Conservation (phyloP, 768 basidiomycete genomes). For the Cyclocybe aegerita region DNA sequence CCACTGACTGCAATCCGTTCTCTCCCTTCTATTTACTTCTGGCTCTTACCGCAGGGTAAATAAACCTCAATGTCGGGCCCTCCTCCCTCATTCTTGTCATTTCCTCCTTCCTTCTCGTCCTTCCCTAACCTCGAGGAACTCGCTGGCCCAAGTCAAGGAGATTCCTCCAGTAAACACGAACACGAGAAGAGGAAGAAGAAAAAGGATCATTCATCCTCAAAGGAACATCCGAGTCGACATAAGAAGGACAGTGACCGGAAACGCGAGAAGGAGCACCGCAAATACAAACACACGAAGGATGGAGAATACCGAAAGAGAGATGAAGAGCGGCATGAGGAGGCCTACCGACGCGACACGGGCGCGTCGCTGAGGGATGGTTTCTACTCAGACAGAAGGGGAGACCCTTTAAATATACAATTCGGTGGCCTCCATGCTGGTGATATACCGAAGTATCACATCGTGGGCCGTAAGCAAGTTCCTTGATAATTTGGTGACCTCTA, state of each 20-base stretch:
- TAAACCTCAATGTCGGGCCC: conserved; percentile 32
- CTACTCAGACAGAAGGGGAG: conserved; percentile 69
- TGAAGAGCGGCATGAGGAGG: conserved; percentile 24
- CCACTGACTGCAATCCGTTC: not conserved
- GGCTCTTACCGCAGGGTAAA: conserved; percentile 1
- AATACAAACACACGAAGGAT: conserved; percentile 28
- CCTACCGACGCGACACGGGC: conserved; percentile 12
- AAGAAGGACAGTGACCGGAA: conserved; percentile 23
- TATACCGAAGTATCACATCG: conserved; percentile 63
- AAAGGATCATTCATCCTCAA: conserved; percentile 8
- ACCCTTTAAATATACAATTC: conserved; percentile 63
- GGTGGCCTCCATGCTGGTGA: conserved; percentile 63
- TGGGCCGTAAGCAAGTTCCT: conserved; percentile 48
- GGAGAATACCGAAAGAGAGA: not conserved
- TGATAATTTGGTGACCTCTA: conserved; percentile 35
- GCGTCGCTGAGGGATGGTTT: conserved; percentile 38
- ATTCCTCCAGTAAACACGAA: conserved; percentile 6
- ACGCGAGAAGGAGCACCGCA: conserved; percentile 20
- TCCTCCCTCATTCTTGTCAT: conserved; percentile 59
- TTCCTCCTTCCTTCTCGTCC: conserved; percentile 66
- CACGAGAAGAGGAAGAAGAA: conserved; percentile 21
- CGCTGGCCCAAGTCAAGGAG: conserved; percentile 27
- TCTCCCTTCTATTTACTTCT: not conserved
- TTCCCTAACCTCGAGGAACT: conserved; percentile 50
- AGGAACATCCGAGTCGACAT: conserved; percentile 17